Evolutionary conservation across 1,284 basidiomycete genomes (phyloP).

Genomic region (Cutaneotrichosporon sp.): DNA sequence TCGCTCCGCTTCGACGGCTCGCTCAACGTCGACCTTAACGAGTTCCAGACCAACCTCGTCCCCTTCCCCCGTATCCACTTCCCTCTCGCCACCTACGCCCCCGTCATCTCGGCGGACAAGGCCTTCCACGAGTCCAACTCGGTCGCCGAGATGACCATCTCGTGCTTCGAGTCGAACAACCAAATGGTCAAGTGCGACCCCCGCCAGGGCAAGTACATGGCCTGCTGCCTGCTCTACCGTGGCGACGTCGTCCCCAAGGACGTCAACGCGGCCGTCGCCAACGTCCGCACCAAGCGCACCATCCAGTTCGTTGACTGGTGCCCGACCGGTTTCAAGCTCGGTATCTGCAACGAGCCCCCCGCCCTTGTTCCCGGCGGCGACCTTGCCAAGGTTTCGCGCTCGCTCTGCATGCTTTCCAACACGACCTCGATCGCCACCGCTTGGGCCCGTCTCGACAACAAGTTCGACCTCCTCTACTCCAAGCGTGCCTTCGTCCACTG

Average conservation of each 20-base stretch:
- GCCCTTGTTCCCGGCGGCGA: slow-evolving; percentile 90
- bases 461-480: slow-evolving; percentile 95
- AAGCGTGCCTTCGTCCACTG: slow-evolving; percentile 90
- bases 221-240: slow-evolving; percentile 84
- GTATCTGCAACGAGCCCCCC: slow-evolving; percentile 95
- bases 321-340: slow-evolving; percentile 96
- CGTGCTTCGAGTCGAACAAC: slow-evolving; percentile 96
- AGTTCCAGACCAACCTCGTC: slow-evolving; percentile 98
- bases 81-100: slow-evolving; percentile 94
- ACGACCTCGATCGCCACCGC: slow-evolving; percentile 73
- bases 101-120: slow-evolving; percentile 76
- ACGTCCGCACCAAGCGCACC: slow-evolving; percentile 94
- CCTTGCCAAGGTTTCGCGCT: slow-evolving; percentile 88
- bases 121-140: slow-evolving; percentile 95
- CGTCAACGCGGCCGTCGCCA: slow-evolving; percentile 86
- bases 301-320: slow-evolving; percentile 98
- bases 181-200: slow-evolving; percentile 99
- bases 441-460: slow-evolving; percentile 95
- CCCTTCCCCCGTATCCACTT: slow-evolving; percentile 98
- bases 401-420: slow-evolving; percentile 91
- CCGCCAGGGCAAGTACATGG: slow-evolving; percentile 96
- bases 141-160: slow-evolving; percentile 96
- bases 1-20: slow-evolving; percentile 97
- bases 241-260: slow-evolving; percentile 99
- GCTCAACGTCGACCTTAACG: slow-evolving; percentile 95